Evolutionary conservation across 768 basidiomycete genomes (phyloP), one percentile per base, ranked within the genome.

Genomic region (Macrolepiota dolichaula): DNA sequence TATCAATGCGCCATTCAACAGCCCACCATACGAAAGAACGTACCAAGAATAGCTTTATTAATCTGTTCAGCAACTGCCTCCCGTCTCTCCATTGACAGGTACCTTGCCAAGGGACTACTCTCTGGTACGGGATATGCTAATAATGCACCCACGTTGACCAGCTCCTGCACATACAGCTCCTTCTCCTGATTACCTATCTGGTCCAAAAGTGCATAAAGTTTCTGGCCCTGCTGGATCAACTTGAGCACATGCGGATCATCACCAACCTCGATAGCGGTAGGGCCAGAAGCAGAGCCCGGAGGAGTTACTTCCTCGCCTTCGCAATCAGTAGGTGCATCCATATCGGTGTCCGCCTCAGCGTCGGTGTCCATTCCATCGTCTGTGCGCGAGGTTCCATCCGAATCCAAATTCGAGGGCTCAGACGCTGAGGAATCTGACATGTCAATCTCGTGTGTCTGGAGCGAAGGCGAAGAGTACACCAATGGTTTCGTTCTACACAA

Each of bases 51-150:
- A 15, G 94, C 95, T 47, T 84, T 80, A 65, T 96, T 91, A 44
- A 98, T 87, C 74, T 95, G 91, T 60, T 93, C 90, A 4, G 94
- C 94, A 22, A 97, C 83, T 4, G 83, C 85, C 64, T 91, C 88
- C 62, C 95, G 83, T 68, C 95, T 78, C 55, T 84, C 85, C 71
- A 89, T 87, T 38, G 82, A 81, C 62, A 97, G 72, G 73, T 96
- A 98, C 58, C 81, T 85, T 15, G 83, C 77, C 67, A 94, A 80
- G 0, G 89, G 82, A 66, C 92, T 92, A 38, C 77, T 82, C 67
- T 92, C 92, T 0, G 94, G 91, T 19, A 87, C 80, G 38, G 80
- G 82, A 72, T 96, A 97, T n/a, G 89, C 93, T 47, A 98, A 77
- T 32, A 98, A 73, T 0, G 88, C 89, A 17, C 84, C 81, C 0